Base-by-base conservation (phyloP, 2,329 filamentous ascomycete species). In the Diaporthe sp. region DNA sequence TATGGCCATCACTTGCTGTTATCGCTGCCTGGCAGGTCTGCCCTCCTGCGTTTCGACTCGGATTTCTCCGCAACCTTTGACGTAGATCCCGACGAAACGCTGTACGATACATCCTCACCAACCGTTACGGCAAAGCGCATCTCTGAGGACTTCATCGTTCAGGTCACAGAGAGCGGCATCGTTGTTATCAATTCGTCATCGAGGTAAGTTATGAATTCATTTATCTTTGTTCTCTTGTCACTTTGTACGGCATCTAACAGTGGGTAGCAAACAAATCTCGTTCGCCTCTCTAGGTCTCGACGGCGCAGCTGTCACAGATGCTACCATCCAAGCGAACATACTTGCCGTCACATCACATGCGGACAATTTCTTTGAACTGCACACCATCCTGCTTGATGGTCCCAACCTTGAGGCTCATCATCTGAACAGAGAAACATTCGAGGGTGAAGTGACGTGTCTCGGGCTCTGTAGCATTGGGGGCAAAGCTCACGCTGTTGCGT, bases 101-200 rank as follows among this genome's bases (percentile, higher is more conserved):
- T 83, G 12, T 90, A 92, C 75, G 90, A 93, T 78, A 81, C 89
- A 22, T 82, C 82, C 2, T 88, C 86, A 5, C 85, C 88, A 60
- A 93, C 91, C 0, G 82, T 93, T 37, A 85, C 86, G 28, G 85
- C 87, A 17, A 80, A 82, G 4, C 83, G 85, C 44, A 79, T 84
- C 15, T 79, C 82, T 7, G 80, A 83, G 4, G 82, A 83, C 1
- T 81, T 80, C 1, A 84, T 89, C 7, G 81, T 91, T 3, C 91
- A 93, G 79, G 84, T 92, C 5, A 92, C 91, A 0, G 88, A 90
- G 72, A 82, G 80, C 42, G 84, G 79, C 25, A 81, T 89, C 3
- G 86, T 86, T 10, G 78, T 90, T 58, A 77, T 86, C 22, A 82
- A 80, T 3, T 77, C 81, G 4, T 78, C 78, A 7, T 81, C 83